Conservation (phyloP, 768 basidiomycete species). For the Pleurotus pulmonarius region DNA sequence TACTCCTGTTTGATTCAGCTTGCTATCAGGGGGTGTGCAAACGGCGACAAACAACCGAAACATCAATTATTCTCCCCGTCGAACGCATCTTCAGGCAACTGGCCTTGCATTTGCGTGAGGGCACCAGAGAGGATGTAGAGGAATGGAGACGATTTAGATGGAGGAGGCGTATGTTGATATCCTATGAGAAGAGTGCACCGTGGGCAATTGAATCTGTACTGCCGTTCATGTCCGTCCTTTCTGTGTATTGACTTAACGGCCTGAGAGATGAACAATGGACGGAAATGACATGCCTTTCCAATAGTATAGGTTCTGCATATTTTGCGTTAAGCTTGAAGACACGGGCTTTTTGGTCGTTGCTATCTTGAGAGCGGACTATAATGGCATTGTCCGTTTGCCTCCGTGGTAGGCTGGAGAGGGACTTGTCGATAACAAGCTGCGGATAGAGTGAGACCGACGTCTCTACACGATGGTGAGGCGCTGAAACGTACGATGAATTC, state of each 20-base stretch:
- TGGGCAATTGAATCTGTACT: constrained; percentile 68
- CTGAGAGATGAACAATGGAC: no score
- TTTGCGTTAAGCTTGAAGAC: constrained; percentile 87
- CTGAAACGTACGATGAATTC: constrained; percentile 69
- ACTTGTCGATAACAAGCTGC: constrained; percentile 81
- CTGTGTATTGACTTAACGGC: constrained; percentile 27
- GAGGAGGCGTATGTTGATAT: constrained; percentile 78
- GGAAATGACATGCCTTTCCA: constrained; percentile 59
- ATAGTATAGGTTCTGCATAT: constrained; percentile 61
- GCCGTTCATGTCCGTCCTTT: constrained; percentile 67
- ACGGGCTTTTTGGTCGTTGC: constrained; percentile 49
- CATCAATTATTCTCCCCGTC: constrained; percentile 48
- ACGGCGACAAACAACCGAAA: constrained; percentile 9
- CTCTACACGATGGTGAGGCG: background rate
- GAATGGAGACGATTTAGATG: constrained; percentile 72
- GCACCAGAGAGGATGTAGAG: constrained; percentile 80
- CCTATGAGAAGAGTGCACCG: constrained; percentile 65
- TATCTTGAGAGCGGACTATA: constrained; percentile 74
- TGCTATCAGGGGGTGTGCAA: constrained; percentile 1
- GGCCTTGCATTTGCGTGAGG: constrained; percentile 85
- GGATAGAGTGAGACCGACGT: background rate
- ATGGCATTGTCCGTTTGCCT: constrained; percentile 78
- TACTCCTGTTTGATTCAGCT: background rate
- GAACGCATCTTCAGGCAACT: constrained; percentile 82
- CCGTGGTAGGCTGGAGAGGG: constrained; percentile 60